Evolutionary conservation across 2,329 filamentous ascomycete species (phyloP).

Genomic region (Seiridium unicorne): DNA sequence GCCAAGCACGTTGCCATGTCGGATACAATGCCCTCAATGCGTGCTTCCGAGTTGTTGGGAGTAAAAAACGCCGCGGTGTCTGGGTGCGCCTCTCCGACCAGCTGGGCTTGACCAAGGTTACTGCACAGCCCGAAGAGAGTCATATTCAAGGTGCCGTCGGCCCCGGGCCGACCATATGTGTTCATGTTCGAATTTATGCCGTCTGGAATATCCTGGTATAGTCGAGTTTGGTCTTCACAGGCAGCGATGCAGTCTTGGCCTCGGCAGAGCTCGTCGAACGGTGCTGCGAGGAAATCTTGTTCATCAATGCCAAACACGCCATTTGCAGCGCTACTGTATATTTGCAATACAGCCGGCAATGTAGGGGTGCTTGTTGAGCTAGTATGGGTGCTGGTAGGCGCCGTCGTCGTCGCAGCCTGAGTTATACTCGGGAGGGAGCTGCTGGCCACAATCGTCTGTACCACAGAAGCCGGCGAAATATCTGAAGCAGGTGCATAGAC

Average conservation of each 20-base stretch:
- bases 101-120: neutral
- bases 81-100: neutral
- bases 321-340: neutral
- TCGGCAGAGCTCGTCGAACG: neutral
- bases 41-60: neutral
- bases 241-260: neutral
- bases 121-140: neutral
- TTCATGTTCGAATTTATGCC: neutral
- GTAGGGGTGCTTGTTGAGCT: neutral
- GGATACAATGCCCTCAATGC: neutral
- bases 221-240: neutral
- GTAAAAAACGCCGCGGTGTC: neutral
- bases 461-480: too few species aligned
- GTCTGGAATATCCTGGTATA: neutral
- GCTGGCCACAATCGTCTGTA: too few species aligned
- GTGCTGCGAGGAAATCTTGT: neutral
- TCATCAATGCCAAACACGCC: neutral
- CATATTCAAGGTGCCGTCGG: neutral
- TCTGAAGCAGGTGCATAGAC: too few species aligned
- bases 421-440: too few species aligned
- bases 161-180: neutral
- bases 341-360: neutral
- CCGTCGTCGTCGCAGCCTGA: too few species aligned
- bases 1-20: neutral
- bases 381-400: neutral